Evolutionary conservation across 352 stramenopile genomes (phyloP), one percentile per base, ranked within the genome.

Genomic region (Phytopythium ostracodes): DNA sequence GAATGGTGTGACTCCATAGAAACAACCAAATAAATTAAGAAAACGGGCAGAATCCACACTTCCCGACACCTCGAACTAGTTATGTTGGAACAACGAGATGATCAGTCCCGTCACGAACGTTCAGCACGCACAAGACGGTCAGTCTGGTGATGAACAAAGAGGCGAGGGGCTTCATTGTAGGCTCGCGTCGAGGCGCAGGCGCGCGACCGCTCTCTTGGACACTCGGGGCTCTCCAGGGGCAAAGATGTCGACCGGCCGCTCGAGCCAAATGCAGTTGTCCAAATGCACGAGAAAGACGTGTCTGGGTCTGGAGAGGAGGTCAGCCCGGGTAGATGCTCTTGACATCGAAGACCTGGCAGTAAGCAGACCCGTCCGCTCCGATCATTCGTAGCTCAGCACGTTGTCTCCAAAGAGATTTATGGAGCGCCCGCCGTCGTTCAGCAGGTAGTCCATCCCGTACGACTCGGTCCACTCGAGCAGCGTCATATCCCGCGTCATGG

Each of bases 401-500:
- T 86, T 81, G 40, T 89, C 84, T 1, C 66, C 63, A 33, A 91
- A 92, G 31, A 92, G 68, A 29, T 81, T 81, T 25, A 88, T 64
- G 1, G 68, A 65, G 2, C 81, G 74, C 0, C 72, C 70, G 25
- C 69, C 72, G 50, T 92, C 81, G 69, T 86, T 89, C 20, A 88
- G 68, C n/a, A 91, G 74, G 59, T 81, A 91, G 65, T 91, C 84
- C 75, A 92, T 91, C 55, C 81, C 81, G 56, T 88, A 89, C 4
- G 76, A 75, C 59, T 92, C 83, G 3, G 84, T 89, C 79, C 84
- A 92, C 69, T 92, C 84, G 60, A 92, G 73, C 2, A 92, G 61
- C 24, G 81, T 81, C 69, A 89, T 85, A 33, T 92, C 79, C 56
- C 67, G 75, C 36, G 81, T 77, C 60, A 77, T 86, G 52, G 73